A percentile compares a stretch with the other conserved stretches of the same genome.
Evolutionary conservation across 2,329 filamentous ascomycete species (phyloP).

Genomic region (Diaporthe sp.): DNA sequence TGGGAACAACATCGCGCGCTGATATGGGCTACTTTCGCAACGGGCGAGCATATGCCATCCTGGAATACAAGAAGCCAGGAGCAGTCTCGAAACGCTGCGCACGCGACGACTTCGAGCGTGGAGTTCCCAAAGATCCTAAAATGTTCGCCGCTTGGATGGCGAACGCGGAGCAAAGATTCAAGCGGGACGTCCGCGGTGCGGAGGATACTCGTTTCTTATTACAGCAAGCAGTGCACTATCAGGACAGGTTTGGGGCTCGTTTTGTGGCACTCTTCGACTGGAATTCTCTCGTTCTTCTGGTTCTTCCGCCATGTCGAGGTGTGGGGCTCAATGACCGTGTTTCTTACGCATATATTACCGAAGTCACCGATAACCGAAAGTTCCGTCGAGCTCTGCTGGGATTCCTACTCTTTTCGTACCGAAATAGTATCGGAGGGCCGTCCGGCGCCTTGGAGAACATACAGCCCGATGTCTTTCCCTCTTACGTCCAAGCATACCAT

Average conservation of each 20-base stretch:
- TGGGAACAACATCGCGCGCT: not conserved
- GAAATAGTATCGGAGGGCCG: not conserved
- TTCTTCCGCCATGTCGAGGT: not conserved
- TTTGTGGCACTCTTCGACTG: conserved; percentile 16
- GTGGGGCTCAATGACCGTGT: not conserved
- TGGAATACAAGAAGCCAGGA: conserved; percentile 2
- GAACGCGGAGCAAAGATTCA: not conserved
- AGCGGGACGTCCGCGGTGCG: not conserved
- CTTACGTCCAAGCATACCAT: not conserved
- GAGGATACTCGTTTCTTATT: conserved; percentile 2
- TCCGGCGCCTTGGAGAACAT: not conserved
- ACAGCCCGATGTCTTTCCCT: not conserved
- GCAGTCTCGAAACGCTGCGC: conserved; percentile 4
- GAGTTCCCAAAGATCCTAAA: conserved; percentile 3
- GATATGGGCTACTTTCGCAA: conserved; percentile 1
- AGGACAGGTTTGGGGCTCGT: not conserved
- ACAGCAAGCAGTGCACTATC: conserved; percentile 18
- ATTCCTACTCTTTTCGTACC: not conserved
- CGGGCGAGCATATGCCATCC: not conserved
- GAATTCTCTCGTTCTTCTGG: not conserved
- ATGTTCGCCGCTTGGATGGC: conserved; percentile 4
- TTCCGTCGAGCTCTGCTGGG: conserved; percentile 15
- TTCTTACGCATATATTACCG: conserved; percentile 1
- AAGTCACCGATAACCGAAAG: conserved; percentile 8
- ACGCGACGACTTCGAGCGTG: not conserved